phyloP scores from a whole-genome alignment of 495 filamentous ascomycete species.

The Daldinia caldariorum region DNA sequence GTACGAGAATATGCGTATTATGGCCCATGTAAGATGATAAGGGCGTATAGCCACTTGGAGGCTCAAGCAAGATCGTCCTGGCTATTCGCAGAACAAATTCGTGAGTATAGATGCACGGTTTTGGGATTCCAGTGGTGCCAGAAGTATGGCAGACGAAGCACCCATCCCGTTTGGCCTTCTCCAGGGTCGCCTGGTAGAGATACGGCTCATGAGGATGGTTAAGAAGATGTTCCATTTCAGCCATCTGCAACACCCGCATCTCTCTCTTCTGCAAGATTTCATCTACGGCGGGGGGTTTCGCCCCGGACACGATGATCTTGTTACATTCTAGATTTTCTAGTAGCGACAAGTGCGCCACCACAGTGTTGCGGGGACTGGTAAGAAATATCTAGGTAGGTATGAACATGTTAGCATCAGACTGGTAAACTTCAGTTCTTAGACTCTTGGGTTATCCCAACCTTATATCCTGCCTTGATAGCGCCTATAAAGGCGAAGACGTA shows the following conservation, averaged over 20 bases:
- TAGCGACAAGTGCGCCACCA: constrained; percentile 1
- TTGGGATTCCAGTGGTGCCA: background rate
- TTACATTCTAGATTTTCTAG: background rate
- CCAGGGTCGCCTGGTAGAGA: background rate
- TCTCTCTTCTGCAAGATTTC: background rate
- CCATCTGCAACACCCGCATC: background rate
- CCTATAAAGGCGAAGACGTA: constrained; percentile 1
- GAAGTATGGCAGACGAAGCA: constrained; percentile 2
- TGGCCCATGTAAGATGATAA: background rate
- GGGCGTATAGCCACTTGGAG: background rate
- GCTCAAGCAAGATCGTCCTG: background rate
- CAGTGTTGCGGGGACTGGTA: background rate
- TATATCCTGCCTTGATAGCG: background rate
- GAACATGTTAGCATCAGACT: background rate
- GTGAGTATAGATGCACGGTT: background rate
- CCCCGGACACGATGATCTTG: constrained; percentile 2
- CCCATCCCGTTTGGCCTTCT: background rate
- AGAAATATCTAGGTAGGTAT: background rate
- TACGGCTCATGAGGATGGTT: background rate
- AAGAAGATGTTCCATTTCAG: background rate
- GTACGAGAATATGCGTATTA: background rate
- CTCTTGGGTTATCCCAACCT: background rate
- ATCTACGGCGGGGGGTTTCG: background rate
- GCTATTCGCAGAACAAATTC: background rate
- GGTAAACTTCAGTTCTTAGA: background rate